phyloP scores from a whole-genome alignment of 345 rosid genomes.

The Cardamine chenopodiifolia region DNA sequence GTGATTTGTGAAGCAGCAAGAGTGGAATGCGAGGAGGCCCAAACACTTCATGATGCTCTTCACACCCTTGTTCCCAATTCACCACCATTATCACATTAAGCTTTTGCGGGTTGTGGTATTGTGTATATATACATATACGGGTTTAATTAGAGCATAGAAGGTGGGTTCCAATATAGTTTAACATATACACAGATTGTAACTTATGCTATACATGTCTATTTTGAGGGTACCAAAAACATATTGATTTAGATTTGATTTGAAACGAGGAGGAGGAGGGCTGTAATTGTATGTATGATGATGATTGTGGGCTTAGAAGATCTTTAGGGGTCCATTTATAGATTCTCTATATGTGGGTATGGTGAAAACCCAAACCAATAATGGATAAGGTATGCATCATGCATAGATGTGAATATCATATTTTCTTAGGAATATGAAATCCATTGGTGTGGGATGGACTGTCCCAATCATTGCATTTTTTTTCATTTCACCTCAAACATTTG shows the following conservation, averaged over 20 bases:
- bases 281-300: conserved; percentile 24
- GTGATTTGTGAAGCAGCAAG: conserved; percentile 29
- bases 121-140: background rate
- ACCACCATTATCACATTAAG: conserved; percentile 37
- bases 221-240: conserved; percentile 29
- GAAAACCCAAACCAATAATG: conserved; percentile 18
- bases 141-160: background rate
- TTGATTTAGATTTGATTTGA: conserved; percentile 23
- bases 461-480: conserved; percentile 24
- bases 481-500: conserved; percentile 16
- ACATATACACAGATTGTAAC: conserved; percentile 2
- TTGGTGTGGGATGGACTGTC: conserved; percentile 15
- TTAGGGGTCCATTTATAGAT: conserved; percentile 36
- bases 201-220: conserved; percentile 21
- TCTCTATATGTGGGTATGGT: conserved; percentile 31
- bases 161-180: background rate
- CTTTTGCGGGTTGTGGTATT: conserved; percentile 1
- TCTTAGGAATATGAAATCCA: conserved; percentile 6
- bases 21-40: conserved; percentile 27
- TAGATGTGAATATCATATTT: conserved; percentile 3
- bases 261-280: conserved; percentile 9
- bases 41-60: conserved; percentile 17
- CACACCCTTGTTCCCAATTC: conserved; percentile 35
- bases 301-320: conserved; percentile 40
- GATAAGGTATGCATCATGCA: conserved; percentile 27